Evolutionary conservation across 768 basidiomycete species (phyloP).

Genomic region (Rhodotorula paludigena): DNA sequence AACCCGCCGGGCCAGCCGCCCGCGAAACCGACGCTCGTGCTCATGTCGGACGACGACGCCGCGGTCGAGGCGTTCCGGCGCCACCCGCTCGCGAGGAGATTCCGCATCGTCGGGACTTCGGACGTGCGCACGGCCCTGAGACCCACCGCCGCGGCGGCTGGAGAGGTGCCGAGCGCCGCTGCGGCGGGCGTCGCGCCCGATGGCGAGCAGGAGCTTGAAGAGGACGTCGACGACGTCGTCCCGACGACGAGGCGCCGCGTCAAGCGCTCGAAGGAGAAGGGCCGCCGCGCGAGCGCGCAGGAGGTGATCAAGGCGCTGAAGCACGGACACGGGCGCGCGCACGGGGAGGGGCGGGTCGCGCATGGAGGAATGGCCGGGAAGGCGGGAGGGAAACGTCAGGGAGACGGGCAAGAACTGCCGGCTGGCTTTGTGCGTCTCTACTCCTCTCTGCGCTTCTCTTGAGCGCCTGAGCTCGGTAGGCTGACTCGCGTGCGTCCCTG

Average conservation of each 20-base stretch:
- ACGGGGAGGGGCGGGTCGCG: too few species aligned
- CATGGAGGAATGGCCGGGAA: too few species aligned
- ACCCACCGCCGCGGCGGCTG: too few species aligned
- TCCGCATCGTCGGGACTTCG: conserved; percentile 16
- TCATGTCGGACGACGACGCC: conserved; percentile 30
- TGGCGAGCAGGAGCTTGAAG: too few species aligned
- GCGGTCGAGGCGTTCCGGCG: conserved; percentile 17
- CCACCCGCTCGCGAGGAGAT: conserved; percentile 11
- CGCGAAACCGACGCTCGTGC: conserved; percentile 10
- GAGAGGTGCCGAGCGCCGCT: too few species aligned
- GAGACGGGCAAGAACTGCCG: neutral
- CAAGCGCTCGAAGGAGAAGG: too few species aligned
- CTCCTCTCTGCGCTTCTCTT: neutral
- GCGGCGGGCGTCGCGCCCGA: too few species aligned
- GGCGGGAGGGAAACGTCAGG: neutral
- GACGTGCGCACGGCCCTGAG: too few species aligned
- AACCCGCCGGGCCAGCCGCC: neutral
- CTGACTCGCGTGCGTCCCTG: too few species aligned
- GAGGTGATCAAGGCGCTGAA: neutral
- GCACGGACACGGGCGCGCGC: neutral
- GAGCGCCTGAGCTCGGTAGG: neutral
- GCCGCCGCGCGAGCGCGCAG: too few species aligned
- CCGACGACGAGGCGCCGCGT: too few species aligned
- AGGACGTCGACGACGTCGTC: too few species aligned
- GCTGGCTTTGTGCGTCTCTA: conserved; percentile 6